A percentile compares a stretch with the other conserved stretches of the same genome.
phyloP scores from a whole-genome alignment of 441 rosid species.

The Metrosideros polymorpha region DNA sequence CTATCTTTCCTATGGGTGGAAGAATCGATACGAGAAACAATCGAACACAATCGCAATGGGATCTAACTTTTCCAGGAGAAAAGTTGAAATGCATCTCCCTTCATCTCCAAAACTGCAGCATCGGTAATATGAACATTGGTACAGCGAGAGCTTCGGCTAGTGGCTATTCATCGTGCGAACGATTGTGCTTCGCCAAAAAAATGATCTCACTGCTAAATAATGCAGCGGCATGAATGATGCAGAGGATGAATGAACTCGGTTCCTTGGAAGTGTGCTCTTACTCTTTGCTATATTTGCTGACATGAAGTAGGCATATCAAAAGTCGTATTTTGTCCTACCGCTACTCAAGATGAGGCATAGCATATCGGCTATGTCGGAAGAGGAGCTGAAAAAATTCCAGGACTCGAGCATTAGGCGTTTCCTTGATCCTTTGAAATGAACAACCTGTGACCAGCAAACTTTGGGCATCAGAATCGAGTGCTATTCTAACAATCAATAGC shows the following conservation, averaged over 20 bases:
- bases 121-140: not conserved
- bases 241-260: not conserved
- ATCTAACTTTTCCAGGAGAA: not conserved
- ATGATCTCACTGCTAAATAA: not conserved
- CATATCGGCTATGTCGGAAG: slow-evolving; percentile 53
- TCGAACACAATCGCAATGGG: not conserved
- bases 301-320: slow-evolving; percentile 14
- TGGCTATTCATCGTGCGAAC: not conserved
- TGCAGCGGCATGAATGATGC: not conserved
- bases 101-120: not conserved
- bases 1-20: not conserved
- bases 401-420: slow-evolving; percentile 96
- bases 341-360: slow-evolving; percentile 76
- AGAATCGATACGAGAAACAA: not conserved
- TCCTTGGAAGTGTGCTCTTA: not conserved
- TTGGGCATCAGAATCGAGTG: not conserved
- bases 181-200: not conserved
- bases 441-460: slow-evolving; percentile 31
- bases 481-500: not conserved
- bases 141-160: not conserved
- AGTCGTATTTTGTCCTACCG: slow-evolving; percentile 93
- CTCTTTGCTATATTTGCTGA: not conserved
- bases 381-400: slow-evolving; percentile 59
- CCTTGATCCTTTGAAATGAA: slow-evolving; percentile 96
- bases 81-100: not conserved